Percentiles rank a stretch among this genome's conserved stretches.
These are phyloP conservation scores for Tylopilus sp. DNA, from an alignment of 1,284 basidiomycete genomes.

Conservation along the genomic window DNA sequence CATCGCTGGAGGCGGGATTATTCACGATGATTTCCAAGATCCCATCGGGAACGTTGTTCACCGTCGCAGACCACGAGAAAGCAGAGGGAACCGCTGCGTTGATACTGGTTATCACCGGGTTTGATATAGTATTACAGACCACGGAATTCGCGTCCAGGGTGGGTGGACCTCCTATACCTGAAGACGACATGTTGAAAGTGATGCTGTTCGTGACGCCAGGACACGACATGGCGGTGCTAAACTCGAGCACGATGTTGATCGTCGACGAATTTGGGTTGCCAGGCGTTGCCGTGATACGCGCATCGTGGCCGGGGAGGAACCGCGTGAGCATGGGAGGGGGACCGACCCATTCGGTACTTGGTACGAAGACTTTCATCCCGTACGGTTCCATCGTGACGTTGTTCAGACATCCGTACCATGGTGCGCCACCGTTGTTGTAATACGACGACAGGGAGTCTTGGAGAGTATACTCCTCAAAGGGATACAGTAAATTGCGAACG, in stretches of 20 bases:
- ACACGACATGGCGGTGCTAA: constrained; percentile 77
- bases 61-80: constrained; percentile 73
- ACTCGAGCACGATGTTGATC: constrained; percentile 73
- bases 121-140: constrained; percentile 47
- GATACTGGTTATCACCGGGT: constrained; percentile 48
- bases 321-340: constrained; percentile 73
- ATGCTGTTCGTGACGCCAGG: constrained; percentile 60
- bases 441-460: constrained; percentile 62
- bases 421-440: constrained; percentile 52
- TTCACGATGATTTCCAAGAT: constrained; percentile 71
- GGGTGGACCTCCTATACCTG: constrained; percentile 61
- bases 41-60: constrained; percentile 76
- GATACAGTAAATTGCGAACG: constrained; percentile 77
- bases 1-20: constrained; percentile 49
- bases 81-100: constrained; percentile 55
- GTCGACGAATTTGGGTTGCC: constrained; percentile 57
- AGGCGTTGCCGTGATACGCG: constrained; percentile 55
- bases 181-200: constrained; percentile 65
- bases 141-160: constrained; percentile 46
- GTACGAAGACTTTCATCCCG: constrained; percentile 82
- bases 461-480: constrained; percentile 77
- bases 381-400: constrained; percentile 68
- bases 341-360: constrained; percentile 60
- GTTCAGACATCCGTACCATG: constrained; percentile 73
- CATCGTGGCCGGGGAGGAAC: constrained; percentile 84